These are phyloP conservation scores for Herpetospermum pedunculosum DNA, from an alignment of 306 rosid species.

Conservation along the genomic window DNA sequence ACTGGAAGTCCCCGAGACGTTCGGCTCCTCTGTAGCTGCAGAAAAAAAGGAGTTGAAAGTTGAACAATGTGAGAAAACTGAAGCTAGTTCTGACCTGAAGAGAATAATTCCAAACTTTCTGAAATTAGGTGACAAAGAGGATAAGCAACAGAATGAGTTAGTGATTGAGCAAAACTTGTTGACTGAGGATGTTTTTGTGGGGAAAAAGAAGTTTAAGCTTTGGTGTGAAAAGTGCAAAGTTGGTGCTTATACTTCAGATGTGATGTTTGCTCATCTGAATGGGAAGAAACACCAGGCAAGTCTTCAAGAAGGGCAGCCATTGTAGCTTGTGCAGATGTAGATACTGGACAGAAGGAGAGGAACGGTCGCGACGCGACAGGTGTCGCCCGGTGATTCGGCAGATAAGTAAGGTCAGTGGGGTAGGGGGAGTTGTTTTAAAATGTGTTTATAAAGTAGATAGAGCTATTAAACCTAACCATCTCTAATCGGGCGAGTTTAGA, in stretches of 20 bases:
- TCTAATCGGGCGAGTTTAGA: too few species aligned
- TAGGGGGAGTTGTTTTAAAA: neutral
- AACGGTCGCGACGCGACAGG: neutral
- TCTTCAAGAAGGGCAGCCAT: neutral
- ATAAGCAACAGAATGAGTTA: neutral
- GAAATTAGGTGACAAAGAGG: neutral
- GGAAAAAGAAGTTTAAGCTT: conserved; percentile 4
- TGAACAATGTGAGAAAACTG: conserved; percentile 1
- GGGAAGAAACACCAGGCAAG: conserved; percentile 32
- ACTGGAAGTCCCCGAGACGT: neutral
- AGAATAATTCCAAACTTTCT: neutral
- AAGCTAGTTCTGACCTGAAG: neutral
- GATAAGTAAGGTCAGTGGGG: neutral
- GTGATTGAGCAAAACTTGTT: neutral
- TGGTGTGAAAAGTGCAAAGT: conserved; percentile 40
- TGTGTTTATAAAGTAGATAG: too few species aligned
- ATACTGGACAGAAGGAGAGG: neutral
- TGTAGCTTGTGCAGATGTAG: neutral
- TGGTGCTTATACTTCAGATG: neutral
- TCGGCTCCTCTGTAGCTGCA: conserved; percentile 3
- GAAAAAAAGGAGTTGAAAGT: conserved; percentile 11
- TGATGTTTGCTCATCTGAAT: conserved; percentile 29
- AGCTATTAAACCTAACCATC: too few species aligned
- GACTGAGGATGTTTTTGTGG: neutral
- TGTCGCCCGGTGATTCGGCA: neutral